Evolutionary conservation across 2,329 filamentous ascomycete genomes (phyloP), one percentile per base, ranked within the genome.

Genomic region (Aspergillus ustus): DNA sequence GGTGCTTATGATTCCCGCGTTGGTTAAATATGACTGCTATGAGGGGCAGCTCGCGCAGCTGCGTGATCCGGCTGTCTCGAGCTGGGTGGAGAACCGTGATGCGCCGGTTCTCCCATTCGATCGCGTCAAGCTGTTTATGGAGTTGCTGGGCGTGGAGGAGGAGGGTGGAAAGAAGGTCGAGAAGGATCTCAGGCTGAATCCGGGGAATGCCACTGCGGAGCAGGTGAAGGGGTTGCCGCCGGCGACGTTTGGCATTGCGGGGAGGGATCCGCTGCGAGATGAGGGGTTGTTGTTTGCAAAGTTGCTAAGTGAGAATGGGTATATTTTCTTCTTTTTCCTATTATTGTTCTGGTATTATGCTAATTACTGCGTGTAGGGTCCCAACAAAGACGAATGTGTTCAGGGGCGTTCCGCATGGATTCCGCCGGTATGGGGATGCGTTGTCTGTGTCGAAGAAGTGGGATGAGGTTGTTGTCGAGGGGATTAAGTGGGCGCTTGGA

Each of bases 351-450:
- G 50, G 17, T 8, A 25, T 13, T 48, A 37, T 29, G 37, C 2
- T 45, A 4, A n/a, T 40, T 7, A 13, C 19, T 11, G 20, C 19
- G 13, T 29, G 15, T 55, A 82, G 81, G 0, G 81, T 86, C 0
- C 79, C 83, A 0, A 84, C 82, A 0, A 72, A 83, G 57, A 70
- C 81, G 0, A 73, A 79, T 59, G 63, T 86, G 0, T 85, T 85
- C 68, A 78, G 74, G 28, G 84, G 84, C 0, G 70, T 86, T 0
- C 85, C 85, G 0, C 85, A 87, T 72, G 81, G 80, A 0, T 85
- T 85, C 66, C 71, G 80, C 48, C 62, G 71, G 6, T 70, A 67
- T 57, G 70, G 68, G 25, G 64, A 69, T 6, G 66, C 65, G 28
- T 45, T 77, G n/a, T 62, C 70, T 0, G 70, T 66, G 3, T 69